These are phyloP conservation scores for Botrytis aclada DNA, from an alignment of 2,329 filamentous ascomycete species.

Conservation along the genomic window DNA sequence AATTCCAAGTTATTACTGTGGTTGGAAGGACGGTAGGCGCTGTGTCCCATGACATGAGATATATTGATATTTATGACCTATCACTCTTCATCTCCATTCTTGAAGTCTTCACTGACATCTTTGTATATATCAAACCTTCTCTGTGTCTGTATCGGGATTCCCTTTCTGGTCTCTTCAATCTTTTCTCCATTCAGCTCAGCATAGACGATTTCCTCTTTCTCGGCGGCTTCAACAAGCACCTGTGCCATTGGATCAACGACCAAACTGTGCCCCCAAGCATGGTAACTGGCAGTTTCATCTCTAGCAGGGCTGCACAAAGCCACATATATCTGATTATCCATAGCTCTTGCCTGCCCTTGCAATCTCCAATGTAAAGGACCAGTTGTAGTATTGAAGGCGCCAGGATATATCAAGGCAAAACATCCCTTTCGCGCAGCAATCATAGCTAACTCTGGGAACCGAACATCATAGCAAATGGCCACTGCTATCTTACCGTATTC, in stretches of 20 bases:
- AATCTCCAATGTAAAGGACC: slow-evolving; percentile 90
- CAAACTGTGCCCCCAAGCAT: slow-evolving; percentile 90
- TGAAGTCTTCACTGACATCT: slow-evolving; percentile 65
- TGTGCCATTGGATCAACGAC: slow-evolving; percentile 83
- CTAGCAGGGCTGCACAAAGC: slow-evolving; percentile 88
- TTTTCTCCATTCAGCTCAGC: slow-evolving; percentile 65
- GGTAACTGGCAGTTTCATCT: slow-evolving; percentile 72
- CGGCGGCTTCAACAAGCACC: slow-evolving; percentile 75
- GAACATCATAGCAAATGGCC: slow-evolving; percentile 96
- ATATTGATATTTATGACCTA: not conserved
- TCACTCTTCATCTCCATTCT: slow-evolving; percentile 3
- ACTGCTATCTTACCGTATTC: slow-evolving; percentile 85
- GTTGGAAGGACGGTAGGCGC: not conserved
- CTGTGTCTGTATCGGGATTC: slow-evolving; percentile 81
- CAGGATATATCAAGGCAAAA: slow-evolving; percentile 87
- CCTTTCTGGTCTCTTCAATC: slow-evolving; percentile 73
- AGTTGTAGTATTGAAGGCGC: slow-evolving; percentile 95
- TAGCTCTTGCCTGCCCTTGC: slow-evolving; percentile 74
- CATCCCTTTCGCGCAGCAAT: slow-evolving; percentile 83
- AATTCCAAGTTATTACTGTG: not conserved
- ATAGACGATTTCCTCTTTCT: slow-evolving; percentile 72
- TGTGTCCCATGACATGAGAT: not conserved
- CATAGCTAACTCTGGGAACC: slow-evolving; percentile 90
- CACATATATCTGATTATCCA: slow-evolving; percentile 94
- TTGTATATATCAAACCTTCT: slow-evolving; percentile 93